Percentiles rank a stretch among this genome's conserved stretches.
These are phyloP conservation scores for Aegilops tauschii DNA, from an alignment of 176 grass and related monocot genomes.

Conservation along the genomic window DNA sequence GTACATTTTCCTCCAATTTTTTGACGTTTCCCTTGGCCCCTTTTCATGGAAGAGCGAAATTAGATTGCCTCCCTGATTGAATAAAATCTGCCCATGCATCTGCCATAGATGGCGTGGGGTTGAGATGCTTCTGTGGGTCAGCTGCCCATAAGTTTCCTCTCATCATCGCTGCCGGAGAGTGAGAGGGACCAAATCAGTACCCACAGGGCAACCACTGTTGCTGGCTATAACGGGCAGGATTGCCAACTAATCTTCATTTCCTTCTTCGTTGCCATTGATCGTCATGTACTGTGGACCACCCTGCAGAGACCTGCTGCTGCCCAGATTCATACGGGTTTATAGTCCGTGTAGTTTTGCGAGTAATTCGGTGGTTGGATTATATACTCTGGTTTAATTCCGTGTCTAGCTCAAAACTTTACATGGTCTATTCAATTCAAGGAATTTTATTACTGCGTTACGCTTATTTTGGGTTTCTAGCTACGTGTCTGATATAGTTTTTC, in stretches of 20 bases:
- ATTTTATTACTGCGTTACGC: background rate
- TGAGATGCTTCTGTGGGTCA: conserved; percentile 30
- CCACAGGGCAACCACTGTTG: background rate
- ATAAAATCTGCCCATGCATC: background rate
- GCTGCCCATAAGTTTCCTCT: conserved; percentile 15
- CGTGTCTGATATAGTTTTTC: no score
- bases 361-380: background rate
- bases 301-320: background rate
- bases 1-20: conserved; percentile 35
- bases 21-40: conserved; percentile 19
- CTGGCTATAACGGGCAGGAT: background rate
- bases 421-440: background rate
- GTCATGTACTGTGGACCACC: background rate
- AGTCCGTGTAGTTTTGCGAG: background rate
- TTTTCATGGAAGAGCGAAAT: background rate
- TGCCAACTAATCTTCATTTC: conserved; percentile 35
- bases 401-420: no score
- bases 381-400: background rate
- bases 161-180: background rate
- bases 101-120: conserved; percentile 17
- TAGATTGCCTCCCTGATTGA: conserved; percentile 9
- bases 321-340: background rate
- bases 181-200: conserved; percentile 36
- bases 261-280: background rate
- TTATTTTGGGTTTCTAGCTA: background rate